Conservation (phyloP, 352 stramenopile species). For the Phytophthora cactorum region DNA sequence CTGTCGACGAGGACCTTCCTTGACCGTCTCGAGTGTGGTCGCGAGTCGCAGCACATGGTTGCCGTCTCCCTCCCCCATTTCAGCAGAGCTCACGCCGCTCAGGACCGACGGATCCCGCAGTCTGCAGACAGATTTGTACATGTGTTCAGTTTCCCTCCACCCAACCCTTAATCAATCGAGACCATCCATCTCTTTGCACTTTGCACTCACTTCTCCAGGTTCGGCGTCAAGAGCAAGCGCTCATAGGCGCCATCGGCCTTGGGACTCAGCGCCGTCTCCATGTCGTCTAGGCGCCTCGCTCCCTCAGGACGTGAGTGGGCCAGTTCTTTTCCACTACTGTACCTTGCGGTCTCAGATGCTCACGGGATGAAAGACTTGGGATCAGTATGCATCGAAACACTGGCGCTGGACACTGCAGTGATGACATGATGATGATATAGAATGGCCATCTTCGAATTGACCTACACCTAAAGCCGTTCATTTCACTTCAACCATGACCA, state of each 20-base stretch:
- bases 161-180: constrained; percentile 27
- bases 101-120: constrained; percentile 27
- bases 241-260: constrained; percentile 30
- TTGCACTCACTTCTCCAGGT: constrained; percentile 32
- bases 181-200: constrained; percentile 9
- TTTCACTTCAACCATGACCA: constrained; percentile 14
- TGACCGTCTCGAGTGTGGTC: constrained; percentile 40
- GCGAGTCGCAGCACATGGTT: constrained; percentile 21
- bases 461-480: constrained; percentile 19
- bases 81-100: constrained; percentile 28
- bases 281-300: constrained; percentile 7
- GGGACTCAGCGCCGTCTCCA: constrained; percentile 33
- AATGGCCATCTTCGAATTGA: neutral
- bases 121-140: constrained; percentile 8
- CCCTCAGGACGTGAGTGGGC: neutral
- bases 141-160: neutral
- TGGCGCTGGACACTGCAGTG: constrained; percentile 18
- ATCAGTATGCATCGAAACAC: neutral
- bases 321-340: constrained; percentile 11
- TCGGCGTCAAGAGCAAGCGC: constrained; percentile 32
- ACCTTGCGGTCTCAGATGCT: constrained; percentile 20
- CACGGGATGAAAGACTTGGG: neutral
- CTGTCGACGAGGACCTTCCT: constrained; percentile 53
- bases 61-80: constrained; percentile 35
- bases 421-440: constrained; percentile 17